These are phyloP conservation scores for Zostera marina DNA, from an alignment of 116 monocot genomes.

Conservation along the genomic window DNA sequence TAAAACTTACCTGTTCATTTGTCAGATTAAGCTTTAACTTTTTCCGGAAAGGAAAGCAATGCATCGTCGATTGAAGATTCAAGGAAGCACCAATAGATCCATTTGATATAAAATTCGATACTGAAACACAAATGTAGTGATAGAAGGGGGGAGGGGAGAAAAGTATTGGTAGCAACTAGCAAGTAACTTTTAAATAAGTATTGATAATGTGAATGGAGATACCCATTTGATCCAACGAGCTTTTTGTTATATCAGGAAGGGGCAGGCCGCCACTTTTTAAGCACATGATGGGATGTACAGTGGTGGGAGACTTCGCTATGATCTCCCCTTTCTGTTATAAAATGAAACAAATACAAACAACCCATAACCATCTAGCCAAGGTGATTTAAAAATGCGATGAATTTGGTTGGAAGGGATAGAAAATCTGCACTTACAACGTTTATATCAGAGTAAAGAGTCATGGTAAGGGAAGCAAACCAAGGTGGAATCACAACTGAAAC, in stretches of 20 bases:
- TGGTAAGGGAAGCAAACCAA: conserved; percentile 57
- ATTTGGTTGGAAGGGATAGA: background rate
- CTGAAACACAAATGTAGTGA: conserved; percentile 34
- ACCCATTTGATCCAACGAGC: conserved; percentile 31
- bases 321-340: conserved; percentile 26
- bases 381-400: background rate
- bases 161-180: background rate
- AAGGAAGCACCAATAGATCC: conserved; percentile 27
- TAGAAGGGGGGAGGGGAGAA: background rate
- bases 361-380: no score
- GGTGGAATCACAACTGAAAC: conserved; percentile 76
- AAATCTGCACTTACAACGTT: conserved; percentile 45
- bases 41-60: conserved; percentile 70
- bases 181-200: background rate
- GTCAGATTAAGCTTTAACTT: conserved; percentile 51
- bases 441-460: conserved; percentile 35
- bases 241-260: conserved; percentile 66
- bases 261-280: conserved; percentile 59
- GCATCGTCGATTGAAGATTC: conserved; percentile 24
- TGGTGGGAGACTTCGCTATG: conserved; percentile 22
- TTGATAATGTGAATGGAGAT: conserved; percentile 1
- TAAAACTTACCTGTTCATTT: conserved; percentile 52
- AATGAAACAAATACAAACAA: conserved; percentile 6
- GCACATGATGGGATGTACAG: conserved; percentile 50
- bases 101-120: conserved; percentile 29